Base-by-base conservation (phyloP, 1,139 yeast genomes). In the Taphrina confusa region DNA sequence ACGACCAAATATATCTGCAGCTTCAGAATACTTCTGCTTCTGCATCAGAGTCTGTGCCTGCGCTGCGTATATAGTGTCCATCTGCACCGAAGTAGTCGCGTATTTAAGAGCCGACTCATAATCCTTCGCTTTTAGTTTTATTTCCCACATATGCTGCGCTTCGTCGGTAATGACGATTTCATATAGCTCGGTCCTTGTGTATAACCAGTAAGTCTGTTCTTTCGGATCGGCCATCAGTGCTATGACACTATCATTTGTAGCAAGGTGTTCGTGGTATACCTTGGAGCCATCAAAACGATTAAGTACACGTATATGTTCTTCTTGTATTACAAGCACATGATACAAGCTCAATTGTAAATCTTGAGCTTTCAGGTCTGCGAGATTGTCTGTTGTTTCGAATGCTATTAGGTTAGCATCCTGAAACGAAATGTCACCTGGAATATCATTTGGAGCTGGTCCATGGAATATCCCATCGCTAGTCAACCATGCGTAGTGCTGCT, bases 81-180 rank as follows among this genome's bases (percentile, higher is more conserved):
- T 74, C 27, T 78, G 75, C 2, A 76, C 69, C 55, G 79, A 77
- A n/a, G 74, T 72, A 12, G 73, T 66, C 18, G 76, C 68, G 64
- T 83, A 68, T 1, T 73, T 68, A 50, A 90, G 73, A 0, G 97
- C 97, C 58, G 82, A 82, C 16, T 84, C 87, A 71, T 78, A 91
- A 61, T 81, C 77, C 1, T 82, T 80, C 68, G 81, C 77, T 45
- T 80, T 81, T 61, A 86, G 77, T 69, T 87, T 78, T 4, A 85
- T 78, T 64, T 80, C 80, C 96, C 97, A 89, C 2, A 90, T 84
- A 23, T 87, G 85, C 4, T 79, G 75, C 4, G 83, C 77, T 70
- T 92, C 97, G 66, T 86, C 80, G 31, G 78, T 79, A 8, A 87
- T 75, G 2, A 87, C 78, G 8, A 94, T 73, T 69, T 94, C 96